Evolutionary conservation across 257 asterid genomes (phyloP).

Genomic region (Solanum infundibuliforme): DNA sequence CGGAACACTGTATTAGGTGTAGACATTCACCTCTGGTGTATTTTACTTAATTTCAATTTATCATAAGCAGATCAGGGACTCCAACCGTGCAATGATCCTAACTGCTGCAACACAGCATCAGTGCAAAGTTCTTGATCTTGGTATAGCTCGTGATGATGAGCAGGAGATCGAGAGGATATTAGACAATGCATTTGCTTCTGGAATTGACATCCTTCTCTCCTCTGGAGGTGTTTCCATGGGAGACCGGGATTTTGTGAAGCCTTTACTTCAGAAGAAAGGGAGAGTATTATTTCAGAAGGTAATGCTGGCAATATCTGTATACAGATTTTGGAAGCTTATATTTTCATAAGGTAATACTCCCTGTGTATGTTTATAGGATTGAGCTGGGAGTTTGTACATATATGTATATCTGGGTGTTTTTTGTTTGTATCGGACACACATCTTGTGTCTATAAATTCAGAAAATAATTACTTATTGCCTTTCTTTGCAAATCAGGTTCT

Average conservation of each 20-base stretch:
- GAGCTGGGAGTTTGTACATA: background rate
- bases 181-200: constrained; percentile 63
- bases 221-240: constrained; percentile 99
- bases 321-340: background rate
- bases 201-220: constrained; percentile 64
- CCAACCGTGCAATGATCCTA: constrained; percentile 93
- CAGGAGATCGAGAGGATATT: constrained; percentile 48
- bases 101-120: constrained; percentile 63
- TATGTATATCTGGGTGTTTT: background rate
- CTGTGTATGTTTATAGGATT: background rate
- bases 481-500: constrained; percentile 36
- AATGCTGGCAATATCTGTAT: constrained; percentile 8
- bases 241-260: constrained; percentile 89
- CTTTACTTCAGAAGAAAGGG: constrained; percentile 78
- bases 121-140: constrained; percentile 82
- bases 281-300: constrained; percentile 74
- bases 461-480: background rate
- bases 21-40: background rate
- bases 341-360: background rate
- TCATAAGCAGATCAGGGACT: constrained; percentile 71
- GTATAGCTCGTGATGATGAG: constrained; percentile 72
- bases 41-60: background rate
- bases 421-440: background rate
- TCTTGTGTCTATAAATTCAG: background rate
- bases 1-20: background rate